A percentile compares a stretch with the other conserved stretches of the same genome.
phyloP scores from a whole-genome alignment of 1,284 basidiomycete species.

The Ustilago crameri region DNA sequence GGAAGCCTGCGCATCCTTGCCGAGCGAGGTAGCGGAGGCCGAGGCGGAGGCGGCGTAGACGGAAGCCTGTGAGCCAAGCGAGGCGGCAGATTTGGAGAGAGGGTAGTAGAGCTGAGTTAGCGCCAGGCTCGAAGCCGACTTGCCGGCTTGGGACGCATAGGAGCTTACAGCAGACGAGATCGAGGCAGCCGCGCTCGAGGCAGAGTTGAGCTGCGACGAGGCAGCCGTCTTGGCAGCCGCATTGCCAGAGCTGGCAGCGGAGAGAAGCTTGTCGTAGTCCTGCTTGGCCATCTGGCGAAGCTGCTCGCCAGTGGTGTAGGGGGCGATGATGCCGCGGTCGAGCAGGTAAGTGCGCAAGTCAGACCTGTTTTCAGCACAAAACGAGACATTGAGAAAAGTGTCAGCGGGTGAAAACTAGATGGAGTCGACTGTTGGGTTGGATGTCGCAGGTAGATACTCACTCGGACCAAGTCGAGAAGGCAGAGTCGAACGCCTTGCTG shows the following conservation, averaged over 20 bases:
- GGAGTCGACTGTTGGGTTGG: neutral
- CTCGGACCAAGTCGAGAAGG: conserved; percentile 65
- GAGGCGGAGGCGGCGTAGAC: conserved; percentile 31
- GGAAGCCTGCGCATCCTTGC: conserved; percentile 28
- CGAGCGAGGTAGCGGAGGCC: conserved; percentile 22
- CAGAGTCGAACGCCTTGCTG: conserved; percentile 57
- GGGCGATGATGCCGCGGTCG: conserved; percentile 65
- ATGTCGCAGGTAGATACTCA: conserved; percentile 21
- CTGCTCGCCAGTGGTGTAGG: conserved; percentile 61
- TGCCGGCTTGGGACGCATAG: conserved; percentile 33
- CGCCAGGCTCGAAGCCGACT: conserved; percentile 42
- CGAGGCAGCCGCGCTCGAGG: conserved; percentile 54
- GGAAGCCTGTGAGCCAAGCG: conserved; percentile 53
- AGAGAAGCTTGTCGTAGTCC: conserved; percentile 57
- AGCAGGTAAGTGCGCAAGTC: conserved; percentile 65
- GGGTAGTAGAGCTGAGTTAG: conserved; percentile 58
- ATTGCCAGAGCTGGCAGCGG: conserved; percentile 34
- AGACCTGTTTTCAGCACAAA: conserved; percentile 14
- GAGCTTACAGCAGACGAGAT: conserved; percentile 57
- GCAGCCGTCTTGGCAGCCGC: conserved; percentile 43
- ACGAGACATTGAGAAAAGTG: neutral
- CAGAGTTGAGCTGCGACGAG: conserved; percentile 39
- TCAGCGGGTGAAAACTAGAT: neutral
- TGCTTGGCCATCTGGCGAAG: conserved; percentile 61
- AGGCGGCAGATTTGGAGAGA: conserved; percentile 47